phyloP scores from a whole-genome alignment of 257 asterid genomes.

The Avicennia marina region DNA sequence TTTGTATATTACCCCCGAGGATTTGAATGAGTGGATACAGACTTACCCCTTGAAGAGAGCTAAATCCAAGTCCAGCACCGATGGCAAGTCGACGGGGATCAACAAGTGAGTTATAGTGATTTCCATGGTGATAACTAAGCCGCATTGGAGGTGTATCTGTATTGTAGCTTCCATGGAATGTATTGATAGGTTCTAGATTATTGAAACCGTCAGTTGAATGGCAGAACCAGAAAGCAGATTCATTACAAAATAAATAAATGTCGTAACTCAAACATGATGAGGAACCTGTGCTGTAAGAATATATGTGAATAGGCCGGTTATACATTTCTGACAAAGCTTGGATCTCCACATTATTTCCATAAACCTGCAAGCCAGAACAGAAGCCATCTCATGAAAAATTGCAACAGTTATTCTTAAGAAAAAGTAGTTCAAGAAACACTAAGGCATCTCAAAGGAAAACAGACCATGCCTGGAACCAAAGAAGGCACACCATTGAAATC shows the following conservation, averaged over 20 bases:
- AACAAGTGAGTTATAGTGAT: conserved; percentile 94
- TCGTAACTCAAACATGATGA: conserved; percentile 7
- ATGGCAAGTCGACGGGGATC: conserved; percentile 81
- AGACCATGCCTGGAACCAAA: background rate
- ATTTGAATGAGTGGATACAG: background rate
- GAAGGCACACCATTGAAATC: no score
- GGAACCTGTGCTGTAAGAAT: conserved; percentile 90
- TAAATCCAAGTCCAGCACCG: conserved; percentile 96
- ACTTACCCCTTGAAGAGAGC: conserved; percentile 89
- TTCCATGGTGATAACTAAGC: conserved; percentile 91
- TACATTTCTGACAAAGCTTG: conserved; percentile 96
- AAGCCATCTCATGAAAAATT: background rate
- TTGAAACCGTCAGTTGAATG: conserved; percentile 8
- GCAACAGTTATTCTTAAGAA: no score
- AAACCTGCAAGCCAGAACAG: conserved; percentile 49
- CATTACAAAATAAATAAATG: conserved; percentile 9
- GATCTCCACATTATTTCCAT: conserved; percentile 93
- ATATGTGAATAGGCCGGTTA: conserved; percentile 95
- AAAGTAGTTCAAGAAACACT: background rate
- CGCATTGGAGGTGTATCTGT: conserved; percentile 89
- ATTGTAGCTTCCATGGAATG: conserved; percentile 84
- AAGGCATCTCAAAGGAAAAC: background rate
- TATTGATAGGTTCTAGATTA: conserved; percentile 83
- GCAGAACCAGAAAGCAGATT: conserved; percentile 15
- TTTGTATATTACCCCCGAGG: no score